A percentile compares a stretch with the other conserved stretches of the same genome.
phyloP scores from a whole-genome alignment of 176 grass and related monocot genomes.

The Aechmea fasciata region DNA sequence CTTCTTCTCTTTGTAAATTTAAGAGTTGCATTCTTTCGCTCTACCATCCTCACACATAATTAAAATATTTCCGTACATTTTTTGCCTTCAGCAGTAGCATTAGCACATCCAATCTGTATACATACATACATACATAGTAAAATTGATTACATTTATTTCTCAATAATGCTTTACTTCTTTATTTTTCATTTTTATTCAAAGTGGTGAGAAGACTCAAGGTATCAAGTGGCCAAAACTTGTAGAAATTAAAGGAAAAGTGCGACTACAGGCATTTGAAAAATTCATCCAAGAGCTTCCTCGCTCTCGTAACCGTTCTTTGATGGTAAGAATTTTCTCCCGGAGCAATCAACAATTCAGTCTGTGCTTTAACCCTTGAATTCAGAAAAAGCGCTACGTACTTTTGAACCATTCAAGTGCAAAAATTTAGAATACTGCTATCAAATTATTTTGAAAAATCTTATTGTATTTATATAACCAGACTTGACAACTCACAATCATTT shows the following conservation, averaged over 20 bases:
- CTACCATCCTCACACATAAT: no score
- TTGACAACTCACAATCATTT: not conserved
- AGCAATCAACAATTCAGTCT: not conserved
- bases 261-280: conserved; percentile 33
- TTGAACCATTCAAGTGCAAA: no score
- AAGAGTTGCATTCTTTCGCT: no score
- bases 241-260: conserved; percentile 39
- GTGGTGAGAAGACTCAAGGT: conserved; percentile 28
- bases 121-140: no score
- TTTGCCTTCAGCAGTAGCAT: no score
- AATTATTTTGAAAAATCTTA: not conserved
- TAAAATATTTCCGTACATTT: no score
- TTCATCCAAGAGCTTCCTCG: conserved; percentile 30
- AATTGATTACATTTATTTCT: no score
- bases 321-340: conserved; percentile 19
- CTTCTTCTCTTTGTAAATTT: no score
- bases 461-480: not conserved
- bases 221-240: conserved; percentile 19
- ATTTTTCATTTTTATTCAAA: conserved; percentile 18
- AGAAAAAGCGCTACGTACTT: no score
- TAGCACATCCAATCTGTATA: no score
- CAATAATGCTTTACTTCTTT: not conserved
- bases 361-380: not conserved
- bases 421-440: not conserved
- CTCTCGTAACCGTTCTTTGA: conserved; percentile 27